Evolutionary conservation across 2,329 filamentous ascomycete species (phyloP).

Genomic region (Alternaria conjuncta): DNA sequence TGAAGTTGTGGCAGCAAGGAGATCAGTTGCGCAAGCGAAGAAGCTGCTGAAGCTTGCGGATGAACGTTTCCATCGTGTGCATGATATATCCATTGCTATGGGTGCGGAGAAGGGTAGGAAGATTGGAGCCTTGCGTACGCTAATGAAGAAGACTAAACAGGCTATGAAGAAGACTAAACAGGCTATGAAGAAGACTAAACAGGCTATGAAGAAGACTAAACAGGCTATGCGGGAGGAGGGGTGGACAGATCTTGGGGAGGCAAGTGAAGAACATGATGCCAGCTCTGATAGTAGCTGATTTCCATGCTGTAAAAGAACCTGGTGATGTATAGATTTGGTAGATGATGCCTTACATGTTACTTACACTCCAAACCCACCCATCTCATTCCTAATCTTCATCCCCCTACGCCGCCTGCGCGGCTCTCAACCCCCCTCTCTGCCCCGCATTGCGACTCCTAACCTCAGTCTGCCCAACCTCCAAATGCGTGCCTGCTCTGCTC

Average conservation of each 20-base stretch:
- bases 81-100: neutral
- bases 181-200: neutral
- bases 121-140: neutral
- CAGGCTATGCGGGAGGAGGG: neutral
- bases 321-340: neutral
- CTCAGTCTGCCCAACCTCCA: constrained; percentile 38
- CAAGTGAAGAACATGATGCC: neutral
- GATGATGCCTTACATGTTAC: neutral
- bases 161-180: neutral
- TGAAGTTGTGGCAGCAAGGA: neutral
- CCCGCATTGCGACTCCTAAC: constrained; percentile 31
- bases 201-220: too few species aligned
- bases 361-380: neutral
- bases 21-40: neutral
- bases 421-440: constrained; percentile 7
- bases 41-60: neutral
- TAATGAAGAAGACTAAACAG: neutral
- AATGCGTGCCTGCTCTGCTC: constrained; percentile 27
- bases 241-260: neutral
- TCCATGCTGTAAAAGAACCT: neutral
- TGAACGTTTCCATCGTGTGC: neutral
- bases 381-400: neutral
- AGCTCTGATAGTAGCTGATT: neutral
- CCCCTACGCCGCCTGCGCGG: constrained; percentile 8
- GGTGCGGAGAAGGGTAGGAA: neutral